Base-by-base conservation (phyloP, 441 rosid genomes). In the Omphalea diandra region DNA sequence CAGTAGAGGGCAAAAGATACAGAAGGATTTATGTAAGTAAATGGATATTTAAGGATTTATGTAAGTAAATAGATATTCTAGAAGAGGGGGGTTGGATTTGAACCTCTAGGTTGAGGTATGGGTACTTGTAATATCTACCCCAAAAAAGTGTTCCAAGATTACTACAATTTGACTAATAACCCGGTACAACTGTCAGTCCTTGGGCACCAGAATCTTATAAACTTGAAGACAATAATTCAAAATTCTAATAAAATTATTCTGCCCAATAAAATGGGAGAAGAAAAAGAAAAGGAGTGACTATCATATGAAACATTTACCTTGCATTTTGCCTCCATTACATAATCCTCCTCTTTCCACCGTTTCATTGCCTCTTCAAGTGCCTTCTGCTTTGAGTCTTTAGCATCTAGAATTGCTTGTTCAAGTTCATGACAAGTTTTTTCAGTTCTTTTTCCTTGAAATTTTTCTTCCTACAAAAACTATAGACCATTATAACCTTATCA, bases 281-380 rank as follows among this genome's bases (percentile, higher is more conserved):
- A 62, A 65, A n/a, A 75, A 65, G 61, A 49, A 52, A 63, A 68
- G 26, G 32, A 62, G 35, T 12, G 53, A 69, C 15, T 36, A 41
- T 12, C 36, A 32, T 52, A 54, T 33, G 15, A 65, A 38, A 59
- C 24, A 38, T 67, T 78, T 77, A 77, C 97, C 90, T 90, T 85
- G 87, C 85, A 86, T 77, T 82, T 82, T 73, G 92, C 92, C 76
- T 90, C 92, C 74, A 79, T 75, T 40, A 87, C 88, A 82, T 79
- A 72, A 49, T 84, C 87, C 79, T 89, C 88, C 71, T 83, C 90
- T 73, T 85, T 86, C 92, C 85, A 78, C 71, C 82, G 80, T 71
- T 77, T 81, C 53, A 62, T 65, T 60, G 78, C 70, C 73, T 85
- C 88, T 57, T 86, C 85, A 72, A 80, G 79, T 41, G 77, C 77